Evolutionary conservation across 768 basidiomycete species (phyloP).

Genomic region (Naganishia randhawae): DNA sequence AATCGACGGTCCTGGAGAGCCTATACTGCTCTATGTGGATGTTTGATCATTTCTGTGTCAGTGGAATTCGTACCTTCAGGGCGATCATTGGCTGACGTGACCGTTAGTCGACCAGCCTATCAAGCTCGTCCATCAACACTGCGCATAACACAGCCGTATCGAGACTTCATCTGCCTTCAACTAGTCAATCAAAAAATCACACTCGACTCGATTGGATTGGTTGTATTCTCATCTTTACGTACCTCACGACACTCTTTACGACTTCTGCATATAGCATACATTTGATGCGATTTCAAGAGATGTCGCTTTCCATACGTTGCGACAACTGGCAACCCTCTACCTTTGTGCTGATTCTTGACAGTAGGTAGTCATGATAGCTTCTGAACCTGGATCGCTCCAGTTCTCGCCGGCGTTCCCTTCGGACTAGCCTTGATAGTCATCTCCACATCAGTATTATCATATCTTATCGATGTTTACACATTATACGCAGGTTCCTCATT

Average conservation of each 20-base stretch:
- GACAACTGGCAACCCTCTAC: too few relatives aligned
- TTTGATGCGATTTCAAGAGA: too few relatives aligned
- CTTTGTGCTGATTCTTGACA: too few relatives aligned
- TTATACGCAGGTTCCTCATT: constrained; percentile 65
- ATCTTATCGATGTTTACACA: constrained; percentile 68
- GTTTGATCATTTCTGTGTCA: not conserved
- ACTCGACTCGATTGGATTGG: not conserved
- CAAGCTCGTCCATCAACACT: not conserved
- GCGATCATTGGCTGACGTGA: not conserved
- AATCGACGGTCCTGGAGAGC: constrained; percentile 94
- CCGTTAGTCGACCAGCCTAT: too few relatives aligned
- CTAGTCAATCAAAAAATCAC: not conserved
- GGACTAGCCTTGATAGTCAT: constrained; percentile 64
- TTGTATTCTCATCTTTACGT: constrained; percentile 5
- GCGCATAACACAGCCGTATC: not conserved
- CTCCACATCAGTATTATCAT: constrained; percentile 62
- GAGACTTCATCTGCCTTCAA: not conserved
- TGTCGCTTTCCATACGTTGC: too few relatives aligned
- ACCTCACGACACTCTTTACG: not conserved
- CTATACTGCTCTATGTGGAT: constrained; percentile 84
- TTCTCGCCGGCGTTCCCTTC: constrained; percentile 65
- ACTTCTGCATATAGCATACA: constrained; percentile 50
- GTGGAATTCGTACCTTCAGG: not conserved
- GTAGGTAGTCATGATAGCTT: too few relatives aligned
- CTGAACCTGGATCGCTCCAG: constrained; percentile 66